A percentile compares a stretch with the other conserved stretches of the same genome.
phyloP scores from a whole-genome alignment of 2,329 filamentous ascomycete genomes.

The Aspergillus hortae region DNA sequence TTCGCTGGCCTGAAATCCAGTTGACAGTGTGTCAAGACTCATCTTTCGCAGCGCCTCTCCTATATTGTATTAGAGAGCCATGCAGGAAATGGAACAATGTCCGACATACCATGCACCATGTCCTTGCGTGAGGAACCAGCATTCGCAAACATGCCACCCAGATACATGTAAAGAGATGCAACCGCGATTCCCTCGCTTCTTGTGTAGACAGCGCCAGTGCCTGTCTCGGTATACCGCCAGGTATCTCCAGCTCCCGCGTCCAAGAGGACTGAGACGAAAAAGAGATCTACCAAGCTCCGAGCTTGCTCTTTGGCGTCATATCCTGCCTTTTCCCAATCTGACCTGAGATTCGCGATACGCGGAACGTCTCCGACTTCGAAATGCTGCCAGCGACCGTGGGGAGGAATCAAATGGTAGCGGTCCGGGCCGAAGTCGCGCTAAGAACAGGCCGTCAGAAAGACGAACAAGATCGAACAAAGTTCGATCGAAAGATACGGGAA shows the following conservation, averaged over 20 bases:
- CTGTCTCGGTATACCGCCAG: slow-evolving; percentile 47
- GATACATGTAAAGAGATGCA: slow-evolving; percentile 51
- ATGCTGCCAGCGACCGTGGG: not conserved
- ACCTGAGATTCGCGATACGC: not conserved
- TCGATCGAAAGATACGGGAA: not conserved
- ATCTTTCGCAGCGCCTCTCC: slow-evolving; percentile 22
- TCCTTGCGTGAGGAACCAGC: slow-evolving; percentile 2
- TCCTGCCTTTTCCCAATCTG: not conserved
- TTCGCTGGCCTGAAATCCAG: slow-evolving; percentile 44
- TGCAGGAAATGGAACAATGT: not conserved
- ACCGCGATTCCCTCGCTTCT: slow-evolving; percentile 53
- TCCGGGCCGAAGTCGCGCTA: not conserved
- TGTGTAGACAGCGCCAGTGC: slow-evolving; percentile 25
- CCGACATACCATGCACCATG: slow-evolving; percentile 5
- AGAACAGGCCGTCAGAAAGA: not conserved
- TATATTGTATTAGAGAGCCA: not conserved
- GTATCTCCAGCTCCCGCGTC: slow-evolving; percentile 54
- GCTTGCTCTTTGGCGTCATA: slow-evolving; percentile 1
- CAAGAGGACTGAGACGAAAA: slow-evolving; percentile 58
- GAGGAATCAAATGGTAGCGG: not conserved
- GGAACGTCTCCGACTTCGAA: not conserved
- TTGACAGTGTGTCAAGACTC: slow-evolving; percentile 29
- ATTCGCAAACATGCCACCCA: slow-evolving; percentile 36
- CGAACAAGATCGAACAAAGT: not conserved
- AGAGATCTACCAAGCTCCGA: slow-evolving; percentile 54